Evolutionary conservation across 2,329 filamentous ascomycete genomes (phyloP).

Genomic region (Alternaria tenuissima): DNA sequence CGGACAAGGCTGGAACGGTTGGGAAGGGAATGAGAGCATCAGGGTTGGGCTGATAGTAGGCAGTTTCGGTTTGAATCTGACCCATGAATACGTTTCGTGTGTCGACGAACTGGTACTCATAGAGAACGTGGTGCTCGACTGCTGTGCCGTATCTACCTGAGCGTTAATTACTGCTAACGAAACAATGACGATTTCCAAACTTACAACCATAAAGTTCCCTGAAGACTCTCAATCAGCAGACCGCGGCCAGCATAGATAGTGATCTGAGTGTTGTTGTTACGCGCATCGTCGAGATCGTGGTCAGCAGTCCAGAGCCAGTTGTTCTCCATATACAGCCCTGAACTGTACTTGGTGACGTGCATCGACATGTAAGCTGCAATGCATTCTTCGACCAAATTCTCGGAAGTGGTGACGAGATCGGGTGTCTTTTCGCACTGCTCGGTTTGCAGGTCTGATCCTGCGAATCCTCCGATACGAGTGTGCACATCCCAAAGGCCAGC

Average conservation of each 20-base stretch:
- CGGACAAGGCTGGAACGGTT: slow-evolving; percentile 64
- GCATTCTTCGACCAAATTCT: slow-evolving; percentile 67
- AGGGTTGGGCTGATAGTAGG: slow-evolving; percentile 84
- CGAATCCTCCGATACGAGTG: slow-evolving; percentile 80
- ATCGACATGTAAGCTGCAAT: slow-evolving; percentile 70
- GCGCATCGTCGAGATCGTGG: slow-evolving; percentile 74
- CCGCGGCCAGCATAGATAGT: slow-evolving; percentile 88
- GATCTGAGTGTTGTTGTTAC: slow-evolving; percentile 71
- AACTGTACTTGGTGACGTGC: slow-evolving; percentile 62
- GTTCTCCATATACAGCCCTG: slow-evolving; percentile 80
- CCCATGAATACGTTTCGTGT: slow-evolving; percentile 83
- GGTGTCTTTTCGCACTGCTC: slow-evolving; percentile 81
- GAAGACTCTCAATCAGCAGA: slow-evolving; percentile 70
- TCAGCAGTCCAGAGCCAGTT: slow-evolving; percentile 93
- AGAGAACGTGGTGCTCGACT: slow-evolving; percentile 67
- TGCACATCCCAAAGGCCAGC: slow-evolving; percentile 88
- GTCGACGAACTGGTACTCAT: slow-evolving; percentile 84
- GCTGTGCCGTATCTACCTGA: slow-evolving; percentile 68
- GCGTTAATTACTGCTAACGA: slow-evolving; percentile 10
- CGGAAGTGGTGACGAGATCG: slow-evolving; percentile 60
- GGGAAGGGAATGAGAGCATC: slow-evolving; percentile 72
- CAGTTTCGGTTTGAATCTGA: slow-evolving; percentile 88
- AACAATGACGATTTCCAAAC: slow-evolving; percentile 64
- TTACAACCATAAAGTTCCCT: slow-evolving; percentile 55
- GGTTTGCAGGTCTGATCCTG: slow-evolving; percentile 79